These are phyloP conservation scores for Aspergillus glaucus DNA, from an alignment of 2,329 filamentous ascomycete genomes.

Conservation along the genomic window DNA sequence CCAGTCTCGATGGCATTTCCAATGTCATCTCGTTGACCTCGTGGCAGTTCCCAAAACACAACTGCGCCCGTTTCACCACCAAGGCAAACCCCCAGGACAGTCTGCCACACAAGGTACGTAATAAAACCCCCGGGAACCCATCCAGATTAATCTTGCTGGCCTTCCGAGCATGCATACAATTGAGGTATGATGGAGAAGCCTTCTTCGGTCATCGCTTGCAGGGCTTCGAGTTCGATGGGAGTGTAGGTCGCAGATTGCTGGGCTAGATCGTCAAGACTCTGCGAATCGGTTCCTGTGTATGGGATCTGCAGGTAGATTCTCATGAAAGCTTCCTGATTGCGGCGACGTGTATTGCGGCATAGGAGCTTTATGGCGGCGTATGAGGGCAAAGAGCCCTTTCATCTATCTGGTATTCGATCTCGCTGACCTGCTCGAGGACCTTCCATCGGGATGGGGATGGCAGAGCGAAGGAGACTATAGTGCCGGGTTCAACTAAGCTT, in stretches of 20 bases:
- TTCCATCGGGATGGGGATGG: too few relatives aligned
- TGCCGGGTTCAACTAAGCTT: too few relatives aligned
- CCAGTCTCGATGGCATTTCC: neutral
- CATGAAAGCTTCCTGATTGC: too few relatives aligned
- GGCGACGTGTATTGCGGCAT: too few relatives aligned
- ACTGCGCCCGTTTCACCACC: neutral
- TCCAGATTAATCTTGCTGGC: neutral
- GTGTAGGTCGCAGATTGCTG: neutral
- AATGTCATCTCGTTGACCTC: neutral
- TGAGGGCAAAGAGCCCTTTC: too few relatives aligned
- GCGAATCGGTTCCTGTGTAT: too few relatives aligned
- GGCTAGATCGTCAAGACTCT: neutral
- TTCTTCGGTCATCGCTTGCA: neutral
- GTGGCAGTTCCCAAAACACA: neutral
- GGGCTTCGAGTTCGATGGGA: neutral
- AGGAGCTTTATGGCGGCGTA: too few relatives aligned
- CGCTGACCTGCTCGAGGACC: too few relatives aligned
- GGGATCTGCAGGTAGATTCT: too few relatives aligned
- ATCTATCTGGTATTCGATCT: too few relatives aligned
- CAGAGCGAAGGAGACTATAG: too few relatives aligned
- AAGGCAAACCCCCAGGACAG: neutral
- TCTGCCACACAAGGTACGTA: neutral
- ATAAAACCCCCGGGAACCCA: neutral
- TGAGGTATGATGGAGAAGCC: neutral
- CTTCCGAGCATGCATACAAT: neutral